Percentiles rank a stretch among this genome's conserved stretches.
Conservation (phyloP, 1,139 yeast species). For the Yamadazyma dushanensis region DNA sequence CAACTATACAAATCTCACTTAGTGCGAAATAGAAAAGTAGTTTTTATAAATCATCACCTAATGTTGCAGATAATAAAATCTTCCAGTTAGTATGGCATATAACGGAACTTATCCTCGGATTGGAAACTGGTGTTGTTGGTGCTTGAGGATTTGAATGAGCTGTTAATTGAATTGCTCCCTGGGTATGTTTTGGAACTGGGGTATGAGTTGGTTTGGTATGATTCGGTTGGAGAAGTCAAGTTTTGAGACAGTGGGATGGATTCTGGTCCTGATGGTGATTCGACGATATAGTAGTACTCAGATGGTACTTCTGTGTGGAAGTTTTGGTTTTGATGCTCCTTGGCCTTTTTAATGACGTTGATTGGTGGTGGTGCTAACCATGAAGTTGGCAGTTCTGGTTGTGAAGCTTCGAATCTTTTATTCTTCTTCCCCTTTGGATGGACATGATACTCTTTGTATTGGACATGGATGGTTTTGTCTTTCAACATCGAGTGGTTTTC, state of each 20-base stretch:
- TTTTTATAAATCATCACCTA: too few species aligned
- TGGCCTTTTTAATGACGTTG: constrained; percentile 33
- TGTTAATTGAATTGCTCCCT: background rate
- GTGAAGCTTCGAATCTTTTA: constrained; percentile 5
- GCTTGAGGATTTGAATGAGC: background rate
- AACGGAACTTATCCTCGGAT: background rate
- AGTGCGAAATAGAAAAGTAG: too few species aligned
- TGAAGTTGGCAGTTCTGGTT: too few species aligned
- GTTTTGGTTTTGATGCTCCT: constrained; percentile 2
- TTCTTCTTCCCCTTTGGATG: background rate
- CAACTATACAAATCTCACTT: background rate
- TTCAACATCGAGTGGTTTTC: constrained; percentile 78
- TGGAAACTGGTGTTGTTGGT: constrained; percentile 2
- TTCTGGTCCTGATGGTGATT: background rate
- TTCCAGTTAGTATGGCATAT: too few species aligned
- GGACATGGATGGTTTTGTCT: constrained; percentile 79
- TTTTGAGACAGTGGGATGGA: background rate
- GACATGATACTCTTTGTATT: constrained; percentile 62
- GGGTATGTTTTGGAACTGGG: background rate
- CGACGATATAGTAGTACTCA: constrained; percentile 1
- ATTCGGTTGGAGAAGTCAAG: background rate
- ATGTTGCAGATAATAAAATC: too few species aligned
- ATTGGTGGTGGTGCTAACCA: constrained; percentile 74
- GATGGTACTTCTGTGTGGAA: constrained; percentile 1
- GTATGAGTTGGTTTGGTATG: background rate